Base-by-base conservation (phyloP, 192 early-diverging fungal genomes). In the Spizellomyces punctatus region DNA sequence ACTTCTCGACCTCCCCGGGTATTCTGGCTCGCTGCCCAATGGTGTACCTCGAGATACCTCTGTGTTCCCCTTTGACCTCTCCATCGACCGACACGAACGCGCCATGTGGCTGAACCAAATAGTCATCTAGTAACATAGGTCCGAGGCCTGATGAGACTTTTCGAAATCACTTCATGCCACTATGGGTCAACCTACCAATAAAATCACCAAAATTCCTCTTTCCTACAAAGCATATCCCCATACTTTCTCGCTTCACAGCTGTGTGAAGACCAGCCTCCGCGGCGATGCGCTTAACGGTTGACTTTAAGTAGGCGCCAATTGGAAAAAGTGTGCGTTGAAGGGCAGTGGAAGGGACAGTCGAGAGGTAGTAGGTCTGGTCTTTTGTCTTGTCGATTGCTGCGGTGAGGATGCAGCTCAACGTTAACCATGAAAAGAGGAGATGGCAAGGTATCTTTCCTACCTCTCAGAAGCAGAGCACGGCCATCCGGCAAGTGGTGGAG, bases 151-250 rank as follows among this genome's bases (percentile, higher is more conserved):
- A 12, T 5, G 83, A 76, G 57, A 72, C 50, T 12, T 54, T 61
- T 61, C 0, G 36, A 42, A 56, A 7, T 56, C 64, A 10, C 72
- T 14, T 0, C 62, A 58, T 55, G 68, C 54, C 2, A 79, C 64
- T 9, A 56, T 21, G 9, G 78, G 77, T 0, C 69, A 74, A n/a
- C 75, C 83, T 71, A 75, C 79, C 83, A 45, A 95, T 66, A 67
- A 98, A 96, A 16, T 89, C 83, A 6, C 89, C 83, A 79, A 95
- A 98, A 1, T 81, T 81, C 3, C 89, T 83, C 69, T 95, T 89
- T 6, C 95, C 95, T 5, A 98, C 89, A 85, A 98, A 96, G 64
- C 96, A 98, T 17, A 98, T 94, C 0, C 96, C 96, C 93, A 95
- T 95, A 72, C 92, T 94, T 74, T 98, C 96, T 58, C 78, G 81